These are phyloP conservation scores for Dionaea muscipula DNA, from an alignment of 179 eudicot genomes.

Conservation along the genomic window DNA sequence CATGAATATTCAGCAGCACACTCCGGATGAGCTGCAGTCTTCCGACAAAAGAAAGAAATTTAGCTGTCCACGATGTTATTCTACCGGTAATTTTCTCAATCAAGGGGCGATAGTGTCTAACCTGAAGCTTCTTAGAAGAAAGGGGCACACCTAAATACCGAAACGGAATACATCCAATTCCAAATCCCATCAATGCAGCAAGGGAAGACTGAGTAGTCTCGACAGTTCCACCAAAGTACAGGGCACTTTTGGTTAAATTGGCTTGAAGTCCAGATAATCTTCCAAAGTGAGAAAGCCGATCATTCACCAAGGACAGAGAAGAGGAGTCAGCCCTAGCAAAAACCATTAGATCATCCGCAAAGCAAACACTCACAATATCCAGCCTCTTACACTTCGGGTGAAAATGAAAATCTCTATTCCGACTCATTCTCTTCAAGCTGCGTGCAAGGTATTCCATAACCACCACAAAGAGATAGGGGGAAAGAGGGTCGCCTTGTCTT, in stretches of 20 bases:
- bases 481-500: not conserved
- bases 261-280: too few species aligned
- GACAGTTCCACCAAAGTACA: too few species aligned
- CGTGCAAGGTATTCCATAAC: not conserved
- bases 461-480: conserved; percentile 1
- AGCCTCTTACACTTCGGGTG: not conserved
- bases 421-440: not conserved
- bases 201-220: too few species aligned
- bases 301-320: not conserved
- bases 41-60: not conserved
- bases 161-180: too few species aligned
- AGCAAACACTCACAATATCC: not conserved
- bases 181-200: too few species aligned
- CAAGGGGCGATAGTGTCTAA: too few species aligned
- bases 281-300: too few species aligned
- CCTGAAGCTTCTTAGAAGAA: too few species aligned
- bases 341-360: conserved; percentile 2
- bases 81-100: not conserved
- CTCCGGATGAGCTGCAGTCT: not conserved
- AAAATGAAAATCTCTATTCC: not conserved
- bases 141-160: too few species aligned
- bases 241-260: too few species aligned
- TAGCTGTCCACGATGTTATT: not conserved
- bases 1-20: too few species aligned
- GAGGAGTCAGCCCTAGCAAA: not conserved